Evolutionary conservation across 805 yeast genomes (phyloP), one percentile per base, ranked within the genome.

Genomic region (Candida nitratophila): DNA sequence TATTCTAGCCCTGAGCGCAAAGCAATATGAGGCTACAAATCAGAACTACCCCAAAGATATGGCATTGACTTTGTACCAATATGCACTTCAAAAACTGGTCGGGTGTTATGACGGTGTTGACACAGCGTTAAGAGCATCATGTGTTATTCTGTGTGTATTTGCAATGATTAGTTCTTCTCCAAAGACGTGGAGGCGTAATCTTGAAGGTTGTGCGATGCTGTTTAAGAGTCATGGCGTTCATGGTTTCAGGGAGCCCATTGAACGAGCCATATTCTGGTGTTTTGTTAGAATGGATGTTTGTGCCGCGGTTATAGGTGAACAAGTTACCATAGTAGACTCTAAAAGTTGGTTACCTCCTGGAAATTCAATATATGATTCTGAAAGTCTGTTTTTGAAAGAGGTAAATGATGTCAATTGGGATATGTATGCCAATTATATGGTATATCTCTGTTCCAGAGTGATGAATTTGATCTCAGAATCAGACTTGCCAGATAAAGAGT

Each of bases 281-380:
- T 65, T 67, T 50, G 69, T 69, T 2, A 54, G 74, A 32, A 68
- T 67, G 71, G 74, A 69, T 49, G 65, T 69, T 20, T 60, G 63
- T 47, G 60, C 66, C 27, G 69, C 68, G 2, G 63, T 68, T 17
- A 63, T 68, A 39, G 69, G 65, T 16, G 71, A 68, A 40, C 61
- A 65, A 42, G 51, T 59, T 2, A 68, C 74, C 1, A 60, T 65
- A 44, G 60, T 67, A 16, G 61, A 58, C 9, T 55, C 63, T 12
- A 60, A 55, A 29, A 51, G 53, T 39, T 69, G 71, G 73, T 47
- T 68, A 10, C 70, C 69, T 1, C 50, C 50, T 14, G 50, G 50
- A 14, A 41, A 33, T 15, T 17, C 49, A 10, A 43, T 47, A 36
- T 54, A 57, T 15, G 61, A 60, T 37, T 53, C 50, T 8, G 48